Evolutionary conservation across 306 rosid genomes (phyloP), one percentile per base, ranked within the genome.

Genomic region (Vigna radiata): DNA sequence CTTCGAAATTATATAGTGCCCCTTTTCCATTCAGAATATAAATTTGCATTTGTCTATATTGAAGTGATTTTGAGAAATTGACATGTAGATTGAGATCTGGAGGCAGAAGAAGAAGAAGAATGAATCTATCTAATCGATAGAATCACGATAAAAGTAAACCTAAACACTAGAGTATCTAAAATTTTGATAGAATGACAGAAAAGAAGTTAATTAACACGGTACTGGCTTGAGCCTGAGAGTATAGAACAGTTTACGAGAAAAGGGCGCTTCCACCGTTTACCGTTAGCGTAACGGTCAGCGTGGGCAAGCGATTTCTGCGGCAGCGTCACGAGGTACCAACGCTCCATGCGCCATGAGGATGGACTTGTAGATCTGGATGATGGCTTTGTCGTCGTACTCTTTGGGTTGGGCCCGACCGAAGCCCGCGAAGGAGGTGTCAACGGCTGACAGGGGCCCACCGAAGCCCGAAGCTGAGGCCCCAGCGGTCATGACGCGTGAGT

Each of bases 381-480:
- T 85, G 88, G 87, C 80, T 86, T 83, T 92, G 53, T 89, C 91
- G 48, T 95, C 97, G 4, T 95, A 95, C 87, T 95, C 98, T 87
- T 90, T 95, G 1, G 73, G 44, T 11, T 89, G 82, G 44, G 73
- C 59, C 76, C 73, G 58, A 3, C 76, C 83, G 39, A 86, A 77
- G 4, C 68, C 81, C 2, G 56, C 59, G 7, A 48, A 13, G 10
- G 77, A 48, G 11, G 36, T 14, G 63, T 39, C 73, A 0, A 31
- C 66, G 0, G 46, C 41, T 0, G 81, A 8, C 0, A 68, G 9
- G 53, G 50, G n/a, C 31, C 82, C 85, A 13, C 79, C 90, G 63
- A 77, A 90, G 0, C 84, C 86, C 4, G 78, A 74, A 0, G 79
- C 75, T 0, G 86, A 80, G 23, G 46, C 6, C 21, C 81, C 67